Percentiles rank a stretch among this genome's conserved stretches.
Conservation (phyloP, 2,329 filamentous ascomycete genomes). For the Dactylonectria estremocensis region DNA sequence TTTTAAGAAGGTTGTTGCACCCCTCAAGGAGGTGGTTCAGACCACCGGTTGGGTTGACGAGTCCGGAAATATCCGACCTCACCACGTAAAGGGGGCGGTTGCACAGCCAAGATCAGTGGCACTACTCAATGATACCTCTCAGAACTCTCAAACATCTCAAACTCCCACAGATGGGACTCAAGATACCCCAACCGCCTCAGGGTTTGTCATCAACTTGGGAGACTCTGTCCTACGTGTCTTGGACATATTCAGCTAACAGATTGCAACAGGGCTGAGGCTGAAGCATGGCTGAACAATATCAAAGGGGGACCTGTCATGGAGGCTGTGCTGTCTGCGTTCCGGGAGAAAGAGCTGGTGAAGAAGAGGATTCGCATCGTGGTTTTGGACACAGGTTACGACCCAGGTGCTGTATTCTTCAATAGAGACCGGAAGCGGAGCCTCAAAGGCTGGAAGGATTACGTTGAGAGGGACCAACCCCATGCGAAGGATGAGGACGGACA, state of each 20-base stretch:
- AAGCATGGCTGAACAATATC: slow-evolving; percentile 1
- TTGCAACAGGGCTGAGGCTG: neutral
- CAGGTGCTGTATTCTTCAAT: slow-evolving; percentile 5
- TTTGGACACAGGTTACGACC: slow-evolving; percentile 22
- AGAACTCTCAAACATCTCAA: too few relatives aligned
- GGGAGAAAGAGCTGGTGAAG: neutral
- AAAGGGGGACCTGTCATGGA: neutral
- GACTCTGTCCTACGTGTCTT: neutral
- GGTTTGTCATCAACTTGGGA: neutral
- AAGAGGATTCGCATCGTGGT: slow-evolving; percentile 15
- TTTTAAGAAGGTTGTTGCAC: neutral
- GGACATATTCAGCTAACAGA: neutral
- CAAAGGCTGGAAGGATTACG: slow-evolving; percentile 12
- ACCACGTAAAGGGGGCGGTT: neutral
- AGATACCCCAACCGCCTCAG: neutral
- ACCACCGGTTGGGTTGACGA: slow-evolving; percentile 15
- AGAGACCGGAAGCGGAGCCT: slow-evolving; percentile 1
- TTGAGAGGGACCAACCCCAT: neutral
- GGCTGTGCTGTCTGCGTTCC: neutral
- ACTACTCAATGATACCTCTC: neutral
- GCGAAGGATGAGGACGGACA: slow-evolving; percentile 12
- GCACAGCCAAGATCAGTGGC: neutral
- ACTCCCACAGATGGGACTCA: neutral
- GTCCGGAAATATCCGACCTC: slow-evolving; percentile 12
- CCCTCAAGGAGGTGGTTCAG: slow-evolving; percentile 11